Percentiles rank a stretch among this genome's conserved stretches.
phyloP scores from a whole-genome alignment of 2,329 filamentous ascomycete genomes.

The Neurospora sp. region DNA sequence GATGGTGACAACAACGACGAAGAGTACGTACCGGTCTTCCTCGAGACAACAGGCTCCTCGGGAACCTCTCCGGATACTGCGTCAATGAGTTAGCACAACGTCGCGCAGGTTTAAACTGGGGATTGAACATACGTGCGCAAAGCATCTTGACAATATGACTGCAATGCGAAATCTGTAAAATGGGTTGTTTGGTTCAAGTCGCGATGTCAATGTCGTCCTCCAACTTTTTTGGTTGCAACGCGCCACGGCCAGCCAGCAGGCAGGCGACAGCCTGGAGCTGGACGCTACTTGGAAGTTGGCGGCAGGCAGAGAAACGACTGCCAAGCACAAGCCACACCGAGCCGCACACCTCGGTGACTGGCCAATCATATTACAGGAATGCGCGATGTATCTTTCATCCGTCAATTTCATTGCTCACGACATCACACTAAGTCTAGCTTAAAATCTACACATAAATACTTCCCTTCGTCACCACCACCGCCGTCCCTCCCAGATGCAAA shows the following conservation, averaged over 20 bases:
- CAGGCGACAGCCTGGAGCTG: neutral
- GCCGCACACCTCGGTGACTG: neutral
- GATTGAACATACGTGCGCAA: constrained; percentile 19
- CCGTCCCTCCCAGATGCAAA: constrained; percentile 21
- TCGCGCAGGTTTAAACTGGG: neutral
- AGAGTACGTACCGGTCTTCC: constrained; percentile 68
- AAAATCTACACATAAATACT: constrained; percentile 12
- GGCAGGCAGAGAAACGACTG: neutral
- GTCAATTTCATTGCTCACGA: too few species aligned
- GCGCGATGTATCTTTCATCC: neutral
- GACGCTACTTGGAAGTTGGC: neutral
- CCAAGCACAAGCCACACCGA: neutral
- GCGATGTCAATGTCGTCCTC: constrained; percentile 4
- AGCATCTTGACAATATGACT: constrained; percentile 17
- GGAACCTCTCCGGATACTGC: constrained; percentile 93
- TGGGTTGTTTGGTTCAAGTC: constrained; percentile 4
- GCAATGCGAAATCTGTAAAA: neutral
- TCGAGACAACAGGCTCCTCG: constrained; percentile 87
- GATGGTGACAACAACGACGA: constrained; percentile 3
- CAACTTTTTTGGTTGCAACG: constrained; percentile 13
- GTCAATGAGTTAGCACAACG: constrained; percentile 8
- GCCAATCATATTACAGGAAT: neutral
- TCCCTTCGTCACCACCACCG: constrained; percentile 23
- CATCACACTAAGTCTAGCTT: neutral
- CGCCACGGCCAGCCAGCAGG: constrained; percentile 1